Evolutionary conservation across 179 eudicot species (phyloP).

Genomic region (Beta lomatogona): DNA sequence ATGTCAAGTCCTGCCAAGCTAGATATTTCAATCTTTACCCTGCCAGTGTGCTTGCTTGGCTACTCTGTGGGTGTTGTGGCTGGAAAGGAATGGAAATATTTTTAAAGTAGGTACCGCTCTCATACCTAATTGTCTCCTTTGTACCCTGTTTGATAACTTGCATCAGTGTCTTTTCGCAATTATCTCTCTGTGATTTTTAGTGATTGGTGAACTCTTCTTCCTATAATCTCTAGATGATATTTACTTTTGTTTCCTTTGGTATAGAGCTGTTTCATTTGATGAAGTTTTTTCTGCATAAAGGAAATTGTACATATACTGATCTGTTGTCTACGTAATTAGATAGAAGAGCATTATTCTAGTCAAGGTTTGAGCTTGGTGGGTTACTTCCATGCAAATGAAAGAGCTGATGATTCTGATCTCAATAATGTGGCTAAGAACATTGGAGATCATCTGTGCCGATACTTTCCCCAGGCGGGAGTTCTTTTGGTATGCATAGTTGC

Average conservation of each 20-base stretch:
- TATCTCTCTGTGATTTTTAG: neutral
- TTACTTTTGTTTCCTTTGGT: too few relatives aligned
- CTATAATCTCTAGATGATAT: neutral
- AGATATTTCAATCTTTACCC: neutral
- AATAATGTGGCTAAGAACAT: slow-evolving; percentile 73
- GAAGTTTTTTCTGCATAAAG: neutral
- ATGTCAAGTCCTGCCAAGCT: neutral
- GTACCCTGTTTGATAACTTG: neutral
- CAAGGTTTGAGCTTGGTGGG: slow-evolving; percentile 88
- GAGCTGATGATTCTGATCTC: slow-evolving; percentile 83
- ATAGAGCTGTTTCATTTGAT: neutral
- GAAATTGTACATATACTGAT: neutral
- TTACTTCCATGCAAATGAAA: slow-evolving; percentile 92
- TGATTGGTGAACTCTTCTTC: neutral
- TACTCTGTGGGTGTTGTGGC: neutral
- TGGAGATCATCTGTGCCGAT: slow-evolving; percentile 85
- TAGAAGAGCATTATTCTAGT: slow-evolving; percentile 73
- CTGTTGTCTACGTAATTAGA: slow-evolving; percentile 39
- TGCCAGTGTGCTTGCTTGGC: neutral
- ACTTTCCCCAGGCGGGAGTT: slow-evolving; percentile 82
- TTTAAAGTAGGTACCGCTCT: neutral
- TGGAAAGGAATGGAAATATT: neutral
- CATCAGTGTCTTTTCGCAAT: neutral
- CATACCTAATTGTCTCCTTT: neutral
- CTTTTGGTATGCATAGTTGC: slow-evolving; percentile 57